Conservation (phyloP, 2,329 filamentous ascomycete genomes). For the Tolypocladium album region DNA sequence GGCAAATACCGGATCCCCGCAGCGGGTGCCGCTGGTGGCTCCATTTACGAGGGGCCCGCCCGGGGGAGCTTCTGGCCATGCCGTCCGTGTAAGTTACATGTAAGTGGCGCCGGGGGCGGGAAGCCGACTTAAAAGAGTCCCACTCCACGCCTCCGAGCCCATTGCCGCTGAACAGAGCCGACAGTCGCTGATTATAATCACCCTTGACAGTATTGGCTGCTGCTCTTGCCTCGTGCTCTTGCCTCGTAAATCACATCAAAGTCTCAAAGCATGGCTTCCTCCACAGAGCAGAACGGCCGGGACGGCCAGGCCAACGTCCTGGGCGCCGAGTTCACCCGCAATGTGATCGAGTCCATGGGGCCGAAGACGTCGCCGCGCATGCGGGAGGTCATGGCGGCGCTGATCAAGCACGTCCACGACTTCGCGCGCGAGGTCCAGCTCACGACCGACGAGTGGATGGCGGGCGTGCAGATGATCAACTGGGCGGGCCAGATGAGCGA, state of each 20-base stretch:
- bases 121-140: neutral
- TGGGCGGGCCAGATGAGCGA: constrained; percentile 59
- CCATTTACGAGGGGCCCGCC: neutral
- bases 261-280: neutral
- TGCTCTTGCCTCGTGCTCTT: neutral
- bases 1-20: neutral
- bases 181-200: neutral
- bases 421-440: constrained; percentile 72
- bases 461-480: constrained; percentile 48
- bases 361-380: constrained; percentile 59
- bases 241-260: neutral
- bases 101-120: neutral
- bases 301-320: constrained; percentile 11
- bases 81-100: neutral
- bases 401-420: constrained; percentile 70
- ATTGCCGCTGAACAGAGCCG: neutral
- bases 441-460: constrained; percentile 70
- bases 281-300: neutral
- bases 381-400: constrained; percentile 53
- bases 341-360: constrained; percentile 65
- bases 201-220: neutral
- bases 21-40: neutral
- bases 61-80: neutral
- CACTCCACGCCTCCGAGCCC: neutral
- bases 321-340: constrained; percentile 52